These are phyloP conservation scores for Umbelopsis vinacea DNA, from an alignment of 192 early-diverging fungal species.

Conservation along the genomic window DNA sequence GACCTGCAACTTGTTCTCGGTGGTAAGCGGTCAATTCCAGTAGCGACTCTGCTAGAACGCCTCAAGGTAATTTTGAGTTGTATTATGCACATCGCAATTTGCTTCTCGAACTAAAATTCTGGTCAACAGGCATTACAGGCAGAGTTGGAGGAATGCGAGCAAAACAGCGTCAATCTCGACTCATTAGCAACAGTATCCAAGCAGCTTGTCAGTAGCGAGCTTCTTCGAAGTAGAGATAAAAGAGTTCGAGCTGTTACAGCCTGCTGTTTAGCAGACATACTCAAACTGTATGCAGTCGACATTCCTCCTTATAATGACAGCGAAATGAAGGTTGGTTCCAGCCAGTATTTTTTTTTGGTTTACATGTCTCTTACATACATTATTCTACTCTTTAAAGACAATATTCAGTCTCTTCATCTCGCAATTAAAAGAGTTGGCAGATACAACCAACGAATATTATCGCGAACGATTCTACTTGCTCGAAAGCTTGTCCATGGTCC, in stretches of 20 bases:
- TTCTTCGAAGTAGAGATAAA: slow-evolving; percentile 81
- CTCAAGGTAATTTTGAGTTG: no score
- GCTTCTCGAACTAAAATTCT: no score
- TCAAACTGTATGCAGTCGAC: slow-evolving; percentile 92
- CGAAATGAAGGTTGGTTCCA: slow-evolving; percentile 68
- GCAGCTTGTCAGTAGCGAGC: slow-evolving; percentile 67
- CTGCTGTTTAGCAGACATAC: slow-evolving; percentile 90
- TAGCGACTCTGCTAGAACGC: no score
- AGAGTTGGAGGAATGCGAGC: slow-evolving; percentile 2
- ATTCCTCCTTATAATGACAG: slow-evolving; percentile 85
- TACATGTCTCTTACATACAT: neutral
- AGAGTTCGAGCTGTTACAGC: slow-evolving; percentile 74
- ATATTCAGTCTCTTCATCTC: slow-evolving; percentile 85
- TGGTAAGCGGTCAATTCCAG: no score
- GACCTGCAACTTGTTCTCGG: no score
- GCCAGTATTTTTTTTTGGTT: neutral
- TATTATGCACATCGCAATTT: no score
- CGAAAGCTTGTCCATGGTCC: slow-evolving; percentile 86
- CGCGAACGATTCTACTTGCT: slow-evolving; percentile 81
- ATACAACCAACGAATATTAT: slow-evolving; percentile 67
- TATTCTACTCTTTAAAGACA: slow-evolving; percentile 39
- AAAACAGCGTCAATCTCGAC: neutral
- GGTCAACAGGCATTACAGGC: neutral
- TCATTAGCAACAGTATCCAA: slow-evolving; percentile 68
- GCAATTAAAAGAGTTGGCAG: slow-evolving; percentile 71